Percentiles rank a stretch among this genome's conserved stretches.
These are phyloP conservation scores for Daldinia sp. DNA, from an alignment of 2,329 filamentous ascomycete genomes.

Conservation along the genomic window DNA sequence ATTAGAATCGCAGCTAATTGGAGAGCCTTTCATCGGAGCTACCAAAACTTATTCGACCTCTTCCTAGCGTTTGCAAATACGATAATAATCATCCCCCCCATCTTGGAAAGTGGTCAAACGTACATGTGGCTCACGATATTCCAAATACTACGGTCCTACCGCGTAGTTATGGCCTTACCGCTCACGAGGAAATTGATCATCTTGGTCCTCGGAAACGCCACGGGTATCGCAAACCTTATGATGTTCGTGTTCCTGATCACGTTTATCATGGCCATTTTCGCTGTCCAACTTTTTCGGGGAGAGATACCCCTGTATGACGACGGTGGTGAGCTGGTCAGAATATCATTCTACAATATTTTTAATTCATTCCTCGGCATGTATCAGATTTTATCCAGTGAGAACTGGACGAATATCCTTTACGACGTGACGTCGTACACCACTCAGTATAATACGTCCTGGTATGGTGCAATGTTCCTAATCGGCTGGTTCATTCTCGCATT, in stretches of 20 bases:
- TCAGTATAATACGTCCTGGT: constrained; percentile 82
- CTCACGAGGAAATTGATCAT: constrained; percentile 88
- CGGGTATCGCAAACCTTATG: constrained; percentile 93
- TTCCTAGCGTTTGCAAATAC: constrained; percentile 83
- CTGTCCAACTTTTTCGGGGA: constrained; percentile 90
- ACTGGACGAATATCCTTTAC: constrained; percentile 93
- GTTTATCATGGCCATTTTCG: constrained; percentile 93
- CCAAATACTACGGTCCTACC: constrained; percentile 91
- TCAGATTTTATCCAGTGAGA: constrained; percentile 93
- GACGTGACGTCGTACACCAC: constrained; percentile 78
- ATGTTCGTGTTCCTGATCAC: constrained; percentile 97
- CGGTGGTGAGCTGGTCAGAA: constrained; percentile 71
- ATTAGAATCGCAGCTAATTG: constrained; percentile 83
- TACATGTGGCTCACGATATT: constrained; percentile 95
- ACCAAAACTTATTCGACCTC: constrained; percentile 84
- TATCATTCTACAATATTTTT: constrained; percentile 91
- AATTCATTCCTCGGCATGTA: constrained; percentile 99
- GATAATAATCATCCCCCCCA: constrained; percentile 85
- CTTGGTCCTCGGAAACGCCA: constrained; percentile 89
- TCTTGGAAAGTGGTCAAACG: constrained; percentile 75
- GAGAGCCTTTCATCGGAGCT: constrained; percentile 80
- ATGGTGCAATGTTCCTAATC: constrained; percentile 89
- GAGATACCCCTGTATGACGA: constrained; percentile 77
- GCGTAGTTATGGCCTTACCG: constrained; percentile 88
- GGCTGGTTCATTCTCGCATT: constrained; percentile 96